These are phyloP conservation scores for Penicillium thymicola DNA, from an alignment of 2,329 filamentous ascomycete species.

Conservation along the genomic window DNA sequence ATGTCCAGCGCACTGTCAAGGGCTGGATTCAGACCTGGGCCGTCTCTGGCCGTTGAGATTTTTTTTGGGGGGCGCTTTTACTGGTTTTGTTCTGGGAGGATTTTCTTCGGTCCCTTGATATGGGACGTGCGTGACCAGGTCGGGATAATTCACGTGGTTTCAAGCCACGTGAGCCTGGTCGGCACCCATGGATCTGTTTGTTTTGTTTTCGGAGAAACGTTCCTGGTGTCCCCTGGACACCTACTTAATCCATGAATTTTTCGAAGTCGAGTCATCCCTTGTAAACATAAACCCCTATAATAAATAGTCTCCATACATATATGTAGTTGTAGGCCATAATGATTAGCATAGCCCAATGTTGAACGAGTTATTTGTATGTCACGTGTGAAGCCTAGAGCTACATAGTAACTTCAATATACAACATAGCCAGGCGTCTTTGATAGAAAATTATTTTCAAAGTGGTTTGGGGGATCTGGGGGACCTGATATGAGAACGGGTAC, in stretches of 20 bases:
- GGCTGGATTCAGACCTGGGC: constrained; percentile 22
- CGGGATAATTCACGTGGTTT: not conserved
- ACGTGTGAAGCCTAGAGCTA: not conserved
- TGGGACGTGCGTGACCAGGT: not conserved
- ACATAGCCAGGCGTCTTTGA: not conserved
- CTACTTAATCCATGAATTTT: not conserved
- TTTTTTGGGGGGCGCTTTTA: not conserved
- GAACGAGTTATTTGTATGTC: not conserved
- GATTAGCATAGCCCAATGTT: not conserved
- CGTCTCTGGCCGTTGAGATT: not conserved
- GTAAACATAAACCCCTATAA: not conserved
- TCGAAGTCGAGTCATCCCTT: not conserved
- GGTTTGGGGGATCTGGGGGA: not conserved
- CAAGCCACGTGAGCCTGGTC: not conserved
- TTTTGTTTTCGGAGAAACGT: not conserved
- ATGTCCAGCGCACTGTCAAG: constrained; percentile 19
- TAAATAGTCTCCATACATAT: not conserved
- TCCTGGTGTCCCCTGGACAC: not conserved
- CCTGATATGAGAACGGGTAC: not conserved
- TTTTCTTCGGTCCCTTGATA: not conserved
- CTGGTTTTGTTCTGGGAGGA: not conserved
- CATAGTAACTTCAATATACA: not conserved
- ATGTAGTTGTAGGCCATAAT: not conserved
- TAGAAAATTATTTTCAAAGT: not conserved
- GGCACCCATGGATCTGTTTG: not conserved